These are phyloP conservation scores for Erysimum cheiranthoides DNA, from an alignment of 345 rosid genomes.

Conservation along the genomic window DNA sequence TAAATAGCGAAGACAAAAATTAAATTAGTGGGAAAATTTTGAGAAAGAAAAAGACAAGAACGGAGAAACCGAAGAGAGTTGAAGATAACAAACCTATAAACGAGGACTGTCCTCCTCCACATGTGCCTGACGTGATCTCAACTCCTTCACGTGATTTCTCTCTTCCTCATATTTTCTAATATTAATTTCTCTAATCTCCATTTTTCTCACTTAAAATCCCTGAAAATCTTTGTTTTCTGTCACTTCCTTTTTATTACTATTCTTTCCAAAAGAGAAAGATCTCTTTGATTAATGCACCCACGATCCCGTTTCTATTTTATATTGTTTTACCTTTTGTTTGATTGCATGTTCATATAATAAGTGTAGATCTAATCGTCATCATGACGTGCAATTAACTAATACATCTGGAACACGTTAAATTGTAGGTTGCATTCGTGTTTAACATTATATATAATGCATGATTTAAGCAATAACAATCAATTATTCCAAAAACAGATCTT, in stretches of 20 bases:
- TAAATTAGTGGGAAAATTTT: not conserved
- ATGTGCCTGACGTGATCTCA: slow-evolving; percentile 46
- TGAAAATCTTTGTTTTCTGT: not conserved
- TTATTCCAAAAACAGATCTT: not conserved
- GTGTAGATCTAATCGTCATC: slow-evolving; percentile 36
- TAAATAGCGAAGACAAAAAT: not conserved
- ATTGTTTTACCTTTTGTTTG: not conserved
- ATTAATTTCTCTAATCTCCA: slow-evolving; percentile 12
- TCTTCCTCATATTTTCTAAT: slow-evolving; percentile 9
- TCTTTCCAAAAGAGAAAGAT: not conserved
- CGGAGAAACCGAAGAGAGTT: slow-evolving; percentile 48
- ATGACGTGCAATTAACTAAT: slow-evolving; percentile 29
- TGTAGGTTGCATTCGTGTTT: slow-evolving; percentile 5
- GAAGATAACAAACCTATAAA: slow-evolving; percentile 9
- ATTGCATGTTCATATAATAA: not conserved
- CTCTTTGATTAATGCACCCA: slow-evolving; percentile 30
- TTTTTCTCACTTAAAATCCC: slow-evolving; percentile 10
- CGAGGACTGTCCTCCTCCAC: slow-evolving; percentile 35
- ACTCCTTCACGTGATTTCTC: slow-evolving; percentile 46
- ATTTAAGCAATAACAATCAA: slow-evolving; percentile 27
- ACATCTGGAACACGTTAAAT: not conserved
- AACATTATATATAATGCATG: slow-evolving; percentile 5
- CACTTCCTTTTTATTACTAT: not conserved
- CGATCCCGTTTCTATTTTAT: slow-evolving; percentile 14
- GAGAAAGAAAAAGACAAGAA: slow-evolving; percentile 31